These are phyloP conservation scores for Kokia cookei DNA, from an alignment of 441 rosid species.

Conservation along the genomic window DNA sequence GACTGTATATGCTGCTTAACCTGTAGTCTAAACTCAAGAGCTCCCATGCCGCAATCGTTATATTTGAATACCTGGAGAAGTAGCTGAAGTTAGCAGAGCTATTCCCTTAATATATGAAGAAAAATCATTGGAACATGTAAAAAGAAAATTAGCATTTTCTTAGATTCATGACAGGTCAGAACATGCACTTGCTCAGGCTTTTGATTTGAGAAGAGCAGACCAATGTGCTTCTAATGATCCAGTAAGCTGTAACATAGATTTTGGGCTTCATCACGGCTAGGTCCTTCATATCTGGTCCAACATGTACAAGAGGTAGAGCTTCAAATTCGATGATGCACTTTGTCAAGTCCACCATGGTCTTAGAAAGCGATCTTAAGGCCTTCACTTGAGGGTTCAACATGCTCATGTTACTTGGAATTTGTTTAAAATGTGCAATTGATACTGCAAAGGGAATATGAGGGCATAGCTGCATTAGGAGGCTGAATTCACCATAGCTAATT, in stretches of 20 bases:
- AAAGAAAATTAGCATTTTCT: not conserved
- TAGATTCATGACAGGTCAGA: conserved; percentile 31
- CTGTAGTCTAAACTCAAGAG: conserved; percentile 49
- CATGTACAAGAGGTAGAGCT: conserved; percentile 36
- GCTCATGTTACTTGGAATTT: conserved; percentile 33
- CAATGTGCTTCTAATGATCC: conserved; percentile 54
- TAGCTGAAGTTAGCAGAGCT: not conserved
- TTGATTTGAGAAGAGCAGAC: conserved; percentile 51
- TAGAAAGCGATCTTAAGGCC: conserved; percentile 43
- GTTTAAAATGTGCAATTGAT: conserved; percentile 52
- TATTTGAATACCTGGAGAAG: conserved; percentile 38
- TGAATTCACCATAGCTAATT: conserved; percentile 49
- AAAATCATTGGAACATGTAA: not conserved
- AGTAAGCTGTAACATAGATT: conserved; percentile 56
- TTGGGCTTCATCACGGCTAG: conserved; percentile 35
- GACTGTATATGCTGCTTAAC: conserved; percentile 34
- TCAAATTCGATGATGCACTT: conserved; percentile 55
- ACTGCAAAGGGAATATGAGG: conserved; percentile 46
- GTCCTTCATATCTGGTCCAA: conserved; percentile 29
- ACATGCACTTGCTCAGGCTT: conserved; percentile 59
- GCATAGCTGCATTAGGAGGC: conserved; percentile 44
- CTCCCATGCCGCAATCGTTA: conserved; percentile 57
- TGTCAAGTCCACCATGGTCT: conserved; percentile 47
- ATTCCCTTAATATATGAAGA: not conserved
- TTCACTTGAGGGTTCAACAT: conserved; percentile 42